Conservation (phyloP, 306 rosid genomes). For the Rosa persica region DNA sequence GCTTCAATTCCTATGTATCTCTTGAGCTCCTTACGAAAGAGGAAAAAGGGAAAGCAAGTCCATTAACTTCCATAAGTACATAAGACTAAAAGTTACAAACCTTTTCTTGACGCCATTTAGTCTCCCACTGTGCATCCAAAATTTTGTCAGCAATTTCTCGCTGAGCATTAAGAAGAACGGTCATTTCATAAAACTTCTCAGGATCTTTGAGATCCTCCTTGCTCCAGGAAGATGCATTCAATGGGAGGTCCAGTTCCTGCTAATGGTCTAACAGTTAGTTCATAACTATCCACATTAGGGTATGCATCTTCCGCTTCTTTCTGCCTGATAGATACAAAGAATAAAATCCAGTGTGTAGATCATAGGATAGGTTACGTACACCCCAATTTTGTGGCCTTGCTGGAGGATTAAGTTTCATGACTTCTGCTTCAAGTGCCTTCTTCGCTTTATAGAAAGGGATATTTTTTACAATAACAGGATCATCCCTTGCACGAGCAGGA, state of each 20-base stretch:
- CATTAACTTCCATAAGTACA: slow-evolving; percentile 2
- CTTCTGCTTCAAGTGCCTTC: slow-evolving; percentile 78
- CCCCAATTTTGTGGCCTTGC: slow-evolving; percentile 92
- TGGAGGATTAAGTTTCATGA: slow-evolving; percentile 89
- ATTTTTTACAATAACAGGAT: slow-evolving; percentile 81
- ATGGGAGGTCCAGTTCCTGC: slow-evolving; percentile 88
- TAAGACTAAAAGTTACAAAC: slow-evolving; percentile 37
- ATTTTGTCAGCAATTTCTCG: slow-evolving; percentile 88
- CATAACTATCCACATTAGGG: not conserved
- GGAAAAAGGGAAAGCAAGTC: not conserved
- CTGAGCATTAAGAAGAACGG: slow-evolving; percentile 92
- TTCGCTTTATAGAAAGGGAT: slow-evolving; percentile 83
- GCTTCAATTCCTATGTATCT: not conserved
- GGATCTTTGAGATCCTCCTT: slow-evolving; percentile 86
- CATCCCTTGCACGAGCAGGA: slow-evolving; percentile 89
- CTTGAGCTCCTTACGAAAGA: not conserved
- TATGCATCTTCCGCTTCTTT: slow-evolving; percentile 5
- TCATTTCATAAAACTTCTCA: slow-evolving; percentile 80
- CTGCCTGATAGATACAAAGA: slow-evolving; percentile 4
- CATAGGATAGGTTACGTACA: slow-evolving; percentile 46
- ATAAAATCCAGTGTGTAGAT: not conserved
- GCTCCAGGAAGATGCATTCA: slow-evolving; percentile 88
- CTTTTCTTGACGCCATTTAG: slow-evolving; percentile 92
- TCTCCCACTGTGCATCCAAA: slow-evolving; percentile 89
- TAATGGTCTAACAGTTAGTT: slow-evolving; percentile 40